A percentile compares a stretch with the other conserved stretches of the same genome.
phyloP scores from a whole-genome alignment of 73 alveolate genomes.

The Stentor coeruleus region DNA sequence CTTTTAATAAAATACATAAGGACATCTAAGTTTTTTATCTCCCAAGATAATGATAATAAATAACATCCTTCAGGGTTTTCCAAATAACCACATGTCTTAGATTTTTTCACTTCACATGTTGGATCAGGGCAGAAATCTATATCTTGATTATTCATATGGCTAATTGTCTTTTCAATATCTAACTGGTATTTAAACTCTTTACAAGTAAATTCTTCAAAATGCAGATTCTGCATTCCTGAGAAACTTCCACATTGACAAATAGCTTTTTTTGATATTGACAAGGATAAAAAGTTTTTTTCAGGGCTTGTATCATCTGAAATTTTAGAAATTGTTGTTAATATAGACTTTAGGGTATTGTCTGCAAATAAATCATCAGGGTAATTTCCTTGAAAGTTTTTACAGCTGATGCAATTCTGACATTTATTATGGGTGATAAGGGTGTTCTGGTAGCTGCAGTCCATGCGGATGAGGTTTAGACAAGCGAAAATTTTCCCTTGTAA shows the following conservation, averaged over 20 bases:
- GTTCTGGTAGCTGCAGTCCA: not conserved
- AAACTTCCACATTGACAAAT: not conserved
- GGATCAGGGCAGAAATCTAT: not conserved
- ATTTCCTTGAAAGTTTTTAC: not conserved
- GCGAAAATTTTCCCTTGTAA: not conserved
- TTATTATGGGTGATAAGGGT: not conserved
- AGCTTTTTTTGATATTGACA: not conserved
- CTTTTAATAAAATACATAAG: not conserved
- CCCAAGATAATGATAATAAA: not conserved
- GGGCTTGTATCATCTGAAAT: no score
- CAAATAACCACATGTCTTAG: not conserved
- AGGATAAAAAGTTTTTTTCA: not conserved
- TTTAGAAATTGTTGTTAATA: not conserved
- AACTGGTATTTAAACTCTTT: not conserved
- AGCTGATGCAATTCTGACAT: not conserved
- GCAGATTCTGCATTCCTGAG: not conserved
- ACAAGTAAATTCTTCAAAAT: not conserved
- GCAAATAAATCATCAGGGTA: not conserved
- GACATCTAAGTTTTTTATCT: no score
- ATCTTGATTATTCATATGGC: no score
- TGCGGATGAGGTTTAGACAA: not conserved
- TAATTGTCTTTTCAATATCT: no score
- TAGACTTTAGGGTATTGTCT: not conserved
- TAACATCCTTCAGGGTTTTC: not conserved
- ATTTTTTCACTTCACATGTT: not conserved